These are phyloP conservation scores for Colletotrichum siamense DNA, from an alignment of 2,329 filamentous ascomycete species.

Conservation along the genomic window DNA sequence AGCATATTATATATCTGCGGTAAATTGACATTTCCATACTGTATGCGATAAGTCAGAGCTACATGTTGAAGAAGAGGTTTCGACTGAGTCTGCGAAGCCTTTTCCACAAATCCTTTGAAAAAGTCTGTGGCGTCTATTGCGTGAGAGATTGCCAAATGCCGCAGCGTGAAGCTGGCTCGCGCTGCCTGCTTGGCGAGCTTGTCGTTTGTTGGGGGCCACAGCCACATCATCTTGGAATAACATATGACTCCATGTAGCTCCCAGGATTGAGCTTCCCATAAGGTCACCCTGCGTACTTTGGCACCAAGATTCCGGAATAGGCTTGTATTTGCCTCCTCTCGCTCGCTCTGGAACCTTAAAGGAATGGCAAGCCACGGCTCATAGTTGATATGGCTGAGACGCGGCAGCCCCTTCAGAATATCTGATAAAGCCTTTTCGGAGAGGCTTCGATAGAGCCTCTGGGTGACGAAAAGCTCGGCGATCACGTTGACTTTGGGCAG, in stretches of 20 bases:
- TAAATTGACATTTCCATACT: background rate
- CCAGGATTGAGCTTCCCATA: background rate
- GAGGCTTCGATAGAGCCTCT: background rate
- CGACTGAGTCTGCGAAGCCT: background rate
- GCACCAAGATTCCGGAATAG: background rate
- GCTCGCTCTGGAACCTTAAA: background rate
- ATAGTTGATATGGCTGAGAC: background rate
- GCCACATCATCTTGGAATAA: background rate
- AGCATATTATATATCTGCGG: background rate
- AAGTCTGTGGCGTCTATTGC: background rate
- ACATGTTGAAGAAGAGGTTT: background rate
- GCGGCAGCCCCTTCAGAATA: background rate
- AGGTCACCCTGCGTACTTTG: background rate
- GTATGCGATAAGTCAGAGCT: background rate
- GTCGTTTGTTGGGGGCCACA: background rate
- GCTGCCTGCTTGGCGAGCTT: background rate
- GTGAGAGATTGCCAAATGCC: background rate
- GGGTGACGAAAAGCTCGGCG: background rate
- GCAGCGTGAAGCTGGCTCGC: background rate
- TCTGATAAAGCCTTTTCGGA: background rate
- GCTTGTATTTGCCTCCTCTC: background rate
- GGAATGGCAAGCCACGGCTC: background rate
- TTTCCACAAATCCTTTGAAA: fast-evolving
- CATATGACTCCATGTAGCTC: background rate
- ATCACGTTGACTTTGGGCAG: background rate